A percentile compares a stretch with the other conserved stretches of the same genome.
Conservation (phyloP, 805 yeast genomes). For the Kodamaea sagamina region DNA sequence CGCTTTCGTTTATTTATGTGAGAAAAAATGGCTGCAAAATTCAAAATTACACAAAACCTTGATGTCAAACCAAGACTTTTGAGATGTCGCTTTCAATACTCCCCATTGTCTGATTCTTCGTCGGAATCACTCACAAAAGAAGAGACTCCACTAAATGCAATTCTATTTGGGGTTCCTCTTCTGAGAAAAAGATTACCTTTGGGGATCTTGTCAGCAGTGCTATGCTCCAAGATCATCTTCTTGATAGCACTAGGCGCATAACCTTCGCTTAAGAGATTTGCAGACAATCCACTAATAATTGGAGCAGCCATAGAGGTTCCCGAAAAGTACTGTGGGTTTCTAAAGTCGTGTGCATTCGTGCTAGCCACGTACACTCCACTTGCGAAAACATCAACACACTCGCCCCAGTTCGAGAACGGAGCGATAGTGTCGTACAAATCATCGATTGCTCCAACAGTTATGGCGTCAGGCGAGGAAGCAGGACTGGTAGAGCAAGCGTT, state of each 20-base stretch:
- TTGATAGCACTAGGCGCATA: slow-evolving; percentile 43
- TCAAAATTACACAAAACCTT: neutral
- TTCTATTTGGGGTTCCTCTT: slow-evolving; percentile 61
- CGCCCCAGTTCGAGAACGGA: slow-evolving; percentile 86
- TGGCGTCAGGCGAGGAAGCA: slow-evolving; percentile 69
- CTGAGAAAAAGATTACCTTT: slow-evolving; percentile 45
- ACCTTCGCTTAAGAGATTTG: slow-evolving; percentile 56
- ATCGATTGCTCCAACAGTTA: slow-evolving; percentile 88
- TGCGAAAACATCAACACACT: slow-evolving; percentile 85
- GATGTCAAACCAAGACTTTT: neutral
- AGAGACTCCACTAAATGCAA: slow-evolving; percentile 39
- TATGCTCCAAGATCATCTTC: slow-evolving; percentile 41
- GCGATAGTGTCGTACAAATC: slow-evolving; percentile 72
- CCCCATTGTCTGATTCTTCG: neutral
- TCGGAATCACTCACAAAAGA: neutral
- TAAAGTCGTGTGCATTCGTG: slow-evolving; percentile 38
- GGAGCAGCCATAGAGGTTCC: slow-evolving; percentile 89
- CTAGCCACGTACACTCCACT: slow-evolving; percentile 74
- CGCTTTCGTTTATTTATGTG: neutral
- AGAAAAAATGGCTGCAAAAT: slow-evolving; percentile 8
- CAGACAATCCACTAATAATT: slow-evolving; percentile 64
- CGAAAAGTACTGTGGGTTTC: slow-evolving; percentile 43
- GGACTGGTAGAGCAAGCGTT: slow-evolving; percentile 88
- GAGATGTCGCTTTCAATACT: too few relatives aligned
- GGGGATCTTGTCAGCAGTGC: slow-evolving; percentile 52